These are phyloP conservation scores for Aspergillus calidoustus DNA, from an alignment of 2,329 filamentous ascomycete species.

Conservation along the genomic window DNA sequence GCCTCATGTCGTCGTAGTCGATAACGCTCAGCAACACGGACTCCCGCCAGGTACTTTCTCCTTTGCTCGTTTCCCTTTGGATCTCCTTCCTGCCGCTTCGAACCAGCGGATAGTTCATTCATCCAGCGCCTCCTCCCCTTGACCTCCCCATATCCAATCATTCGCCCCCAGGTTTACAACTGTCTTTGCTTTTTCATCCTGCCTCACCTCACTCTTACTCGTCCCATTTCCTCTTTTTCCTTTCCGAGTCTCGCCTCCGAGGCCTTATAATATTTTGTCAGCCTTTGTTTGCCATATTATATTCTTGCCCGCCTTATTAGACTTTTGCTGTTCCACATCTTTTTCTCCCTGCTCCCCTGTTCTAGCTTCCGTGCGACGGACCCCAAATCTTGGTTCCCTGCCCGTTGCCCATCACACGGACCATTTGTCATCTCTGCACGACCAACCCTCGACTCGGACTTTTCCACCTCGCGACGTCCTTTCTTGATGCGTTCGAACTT, in stretches of 20 bases:
- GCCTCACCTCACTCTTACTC: neutral
- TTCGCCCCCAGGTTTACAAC: constrained; percentile 10
- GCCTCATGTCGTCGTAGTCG: constrained; percentile 38
- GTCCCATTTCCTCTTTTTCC: constrained; percentile 1
- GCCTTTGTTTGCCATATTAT: constrained; percentile 18
- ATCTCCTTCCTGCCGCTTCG: constrained; percentile 16
- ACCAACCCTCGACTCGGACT: constrained; percentile 4
- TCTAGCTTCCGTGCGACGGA: constrained; percentile 6
- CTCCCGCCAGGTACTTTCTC: constrained; percentile 33
- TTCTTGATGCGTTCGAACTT: constrained; percentile 27
- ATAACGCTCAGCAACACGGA: constrained; percentile 31
- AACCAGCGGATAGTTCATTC: neutral
- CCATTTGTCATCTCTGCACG: constrained; percentile 5
- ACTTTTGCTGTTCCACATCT: constrained; percentile 6
- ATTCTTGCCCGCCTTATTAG: constrained; percentile 13
- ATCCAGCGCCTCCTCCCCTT: neutral
- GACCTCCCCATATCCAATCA: constrained; percentile 8
- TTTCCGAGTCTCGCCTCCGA: constrained; percentile 1
- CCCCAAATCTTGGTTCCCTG: constrained; percentile 13
- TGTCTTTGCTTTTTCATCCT: constrained; percentile 7
- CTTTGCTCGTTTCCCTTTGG: constrained; percentile 9
- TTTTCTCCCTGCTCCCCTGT: constrained; percentile 11
- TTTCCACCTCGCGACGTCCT: constrained; percentile 13
- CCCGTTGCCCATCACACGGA: constrained; percentile 12
- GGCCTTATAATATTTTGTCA: constrained; percentile 3